These are phyloP conservation scores for Annulohypoxylon nitens DNA, from an alignment of 495 filamentous ascomycete genomes.

Conservation along the genomic window DNA sequence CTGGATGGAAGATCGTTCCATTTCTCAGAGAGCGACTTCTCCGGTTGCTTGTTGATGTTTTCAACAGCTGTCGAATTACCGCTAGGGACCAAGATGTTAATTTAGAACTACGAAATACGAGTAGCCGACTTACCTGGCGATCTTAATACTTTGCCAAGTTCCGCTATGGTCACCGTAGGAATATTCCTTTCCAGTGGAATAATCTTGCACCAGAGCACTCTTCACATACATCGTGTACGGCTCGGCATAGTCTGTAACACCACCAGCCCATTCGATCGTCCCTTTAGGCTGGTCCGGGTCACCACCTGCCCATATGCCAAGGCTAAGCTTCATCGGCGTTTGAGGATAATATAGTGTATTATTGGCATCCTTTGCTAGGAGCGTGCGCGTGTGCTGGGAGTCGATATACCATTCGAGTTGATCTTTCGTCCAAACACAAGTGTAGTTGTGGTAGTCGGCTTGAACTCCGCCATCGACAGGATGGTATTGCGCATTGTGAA, in stretches of 20 bases:
- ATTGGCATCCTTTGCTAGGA: slow-evolving; percentile 73
- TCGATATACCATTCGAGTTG: slow-evolving; percentile 82
- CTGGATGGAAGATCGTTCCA: slow-evolving; percentile 67
- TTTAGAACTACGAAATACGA: neutral
- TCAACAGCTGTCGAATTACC: slow-evolving; percentile 73
- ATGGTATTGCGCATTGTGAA: slow-evolving; percentile 70
- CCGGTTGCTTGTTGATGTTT: slow-evolving; percentile 56
- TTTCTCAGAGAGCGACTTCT: slow-evolving; percentile 66
- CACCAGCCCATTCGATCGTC: slow-evolving; percentile 81
- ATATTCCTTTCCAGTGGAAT: slow-evolving; percentile 75
- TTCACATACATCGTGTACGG: slow-evolving; percentile 85
- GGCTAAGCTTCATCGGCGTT: slow-evolving; percentile 84
- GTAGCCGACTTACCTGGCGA: slow-evolving; percentile 64
- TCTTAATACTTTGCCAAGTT: slow-evolving; percentile 77
- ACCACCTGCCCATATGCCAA: slow-evolving; percentile 91
- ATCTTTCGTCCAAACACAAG: slow-evolving; percentile 82
- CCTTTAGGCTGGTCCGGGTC: slow-evolving; percentile 71
- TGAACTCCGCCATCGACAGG: slow-evolving; percentile 55
- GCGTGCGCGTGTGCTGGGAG: slow-evolving; percentile 72
- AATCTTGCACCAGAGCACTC: slow-evolving; percentile 74
- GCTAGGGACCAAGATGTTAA: slow-evolving; percentile 53
- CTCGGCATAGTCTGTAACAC: slow-evolving; percentile 75
- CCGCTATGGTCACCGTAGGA: slow-evolving; percentile 75
- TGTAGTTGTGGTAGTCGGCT: slow-evolving; percentile 80
- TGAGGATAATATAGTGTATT: slow-evolving; percentile 79